phyloP scores from a whole-genome alignment of 257 asterid genomes.

The Solanum bulbocastanum region DNA sequence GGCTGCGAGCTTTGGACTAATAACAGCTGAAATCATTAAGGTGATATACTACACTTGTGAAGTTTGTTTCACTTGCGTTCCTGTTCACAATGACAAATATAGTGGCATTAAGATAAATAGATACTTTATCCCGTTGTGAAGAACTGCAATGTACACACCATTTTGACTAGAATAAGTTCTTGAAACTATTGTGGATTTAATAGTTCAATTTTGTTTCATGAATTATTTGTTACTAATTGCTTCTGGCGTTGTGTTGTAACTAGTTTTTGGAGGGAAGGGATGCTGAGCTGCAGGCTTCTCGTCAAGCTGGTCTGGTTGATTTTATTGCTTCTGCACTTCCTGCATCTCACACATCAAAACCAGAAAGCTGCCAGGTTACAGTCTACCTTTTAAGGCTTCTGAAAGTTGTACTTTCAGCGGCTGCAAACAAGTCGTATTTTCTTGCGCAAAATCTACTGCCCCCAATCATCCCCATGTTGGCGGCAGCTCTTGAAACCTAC shows the following conservation, averaged over 20 bases:
- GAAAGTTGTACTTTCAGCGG: slow-evolving; percentile 47
- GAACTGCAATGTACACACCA: not conserved
- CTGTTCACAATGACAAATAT: not conserved
- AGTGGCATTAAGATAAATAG: not conserved
- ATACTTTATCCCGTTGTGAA: not conserved
- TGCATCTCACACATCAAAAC: slow-evolving; percentile 91
- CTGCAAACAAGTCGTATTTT: slow-evolving; percentile 74
- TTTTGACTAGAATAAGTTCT: not conserved
- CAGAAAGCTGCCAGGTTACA: slow-evolving; percentile 92
- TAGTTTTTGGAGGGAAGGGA: slow-evolving; percentile 92
- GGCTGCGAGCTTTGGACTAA: slow-evolving; percentile 76
- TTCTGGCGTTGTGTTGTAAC: slow-evolving; percentile 9
- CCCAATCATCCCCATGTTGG: slow-evolving; percentile 92
- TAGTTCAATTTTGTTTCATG: not conserved
- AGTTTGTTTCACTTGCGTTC: not conserved
- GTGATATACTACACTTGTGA: slow-evolving; percentile 19
- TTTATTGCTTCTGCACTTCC: slow-evolving; percentile 98
- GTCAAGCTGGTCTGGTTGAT: slow-evolving; percentile 95
- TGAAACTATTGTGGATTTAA: not conserved
- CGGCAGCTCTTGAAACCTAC: slow-evolving; percentile 86
- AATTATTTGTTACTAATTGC: slow-evolving; percentile 7
- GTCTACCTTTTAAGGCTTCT: slow-evolving; percentile 73
- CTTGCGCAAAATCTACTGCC: slow-evolving; percentile 94
- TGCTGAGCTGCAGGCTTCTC: slow-evolving; percentile 93
- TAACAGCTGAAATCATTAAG: slow-evolving; percentile 90